Evolutionary conservation across 2,329 filamentous ascomycete genomes (phyloP), one percentile per base, ranked within the genome.

Genomic region (Botrytis pseudocinerea): DNA sequence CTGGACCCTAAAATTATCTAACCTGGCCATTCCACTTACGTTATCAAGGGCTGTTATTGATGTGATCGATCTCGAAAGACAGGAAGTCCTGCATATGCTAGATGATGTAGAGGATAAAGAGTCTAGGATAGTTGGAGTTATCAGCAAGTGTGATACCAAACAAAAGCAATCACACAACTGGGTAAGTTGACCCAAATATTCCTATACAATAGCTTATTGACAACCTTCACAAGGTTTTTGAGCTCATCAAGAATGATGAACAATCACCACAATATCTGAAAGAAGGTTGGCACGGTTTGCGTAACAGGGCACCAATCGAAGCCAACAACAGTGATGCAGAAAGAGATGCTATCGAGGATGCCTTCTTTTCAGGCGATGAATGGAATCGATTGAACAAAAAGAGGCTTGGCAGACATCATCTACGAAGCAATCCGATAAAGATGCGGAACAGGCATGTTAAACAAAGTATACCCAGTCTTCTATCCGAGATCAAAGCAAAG

Each of bases 201-300:
- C 22, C 8, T 61, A 79, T 9, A 78, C 1, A n/a, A 12, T 32
- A 28, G 4, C 82, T 22, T 76, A 76, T 77, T 59, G 83, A 85
- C 62, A 77, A 83, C 35, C 22, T 25, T 54, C 40, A 44, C 35
- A 60, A 75, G 75, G 75, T 73, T 25, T 74, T 76, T 64, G 72
- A 74, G 42, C 69, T 75, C 44, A 74, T 75, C 48, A 69, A 76
- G 59, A 61, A 74, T 44, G 65, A 61, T 28, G 48, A 57, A 46
- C 80, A 82, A 66, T 78, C 80, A 2, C 71, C 74, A 25, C 77
- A 83, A 25, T 78, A 80, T 35, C 78, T 86, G 0, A 73, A 74
- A 44, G 72, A 76, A 69, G 84, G 85, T 12, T 86, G 85, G 84
- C 84, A 85, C 75, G 81, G 81, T 1, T 73, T 86, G 32, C 80